These are phyloP conservation scores for Pseudogymnoascus sp. DNA, from an alignment of 2,329 filamentous ascomycete genomes.

Conservation along the genomic window DNA sequence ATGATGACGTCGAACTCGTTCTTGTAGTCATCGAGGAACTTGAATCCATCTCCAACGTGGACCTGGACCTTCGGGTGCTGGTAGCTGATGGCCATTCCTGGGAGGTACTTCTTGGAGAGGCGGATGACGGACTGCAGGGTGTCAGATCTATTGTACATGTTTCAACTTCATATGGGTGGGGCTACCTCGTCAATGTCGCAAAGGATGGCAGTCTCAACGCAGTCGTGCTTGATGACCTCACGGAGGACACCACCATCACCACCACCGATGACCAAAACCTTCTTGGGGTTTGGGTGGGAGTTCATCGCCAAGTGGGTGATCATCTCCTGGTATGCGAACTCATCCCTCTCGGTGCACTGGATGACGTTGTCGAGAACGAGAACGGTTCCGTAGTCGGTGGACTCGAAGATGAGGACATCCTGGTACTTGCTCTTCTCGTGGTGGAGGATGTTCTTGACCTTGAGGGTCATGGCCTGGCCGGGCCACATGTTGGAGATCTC, in stretches of 20 bases:
- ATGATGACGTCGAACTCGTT: constrained; percentile 99
- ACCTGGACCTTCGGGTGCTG: constrained; percentile 88
- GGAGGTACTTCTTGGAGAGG: constrained; percentile 96
- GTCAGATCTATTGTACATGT: not conserved
- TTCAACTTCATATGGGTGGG: not conserved
- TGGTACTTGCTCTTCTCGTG: constrained; percentile 99
- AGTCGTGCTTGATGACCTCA: constrained; percentile 98
- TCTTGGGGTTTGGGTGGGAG: constrained; percentile 96
- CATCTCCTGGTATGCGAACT: constrained; percentile 99
- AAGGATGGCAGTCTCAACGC: constrained; percentile 88
- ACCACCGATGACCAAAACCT: constrained; percentile 95
- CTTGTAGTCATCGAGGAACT: constrained; percentile 95
- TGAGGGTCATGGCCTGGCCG: constrained; percentile 95
- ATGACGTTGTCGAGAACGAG: constrained; percentile 98
- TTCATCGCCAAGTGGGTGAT: constrained; percentile 98
- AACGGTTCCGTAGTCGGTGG: constrained; percentile 91
- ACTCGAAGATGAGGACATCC: constrained; percentile 98
- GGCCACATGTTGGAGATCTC: constrained; percentile 99
- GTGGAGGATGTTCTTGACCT: constrained; percentile 95
- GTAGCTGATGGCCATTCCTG: constrained; percentile 87
- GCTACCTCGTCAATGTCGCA: constrained; percentile 94
- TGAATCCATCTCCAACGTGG: constrained; percentile 95
- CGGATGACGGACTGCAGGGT: constrained; percentile 74
- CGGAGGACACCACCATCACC: constrained; percentile 96
- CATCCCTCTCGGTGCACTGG: constrained; percentile 95